A percentile compares a stretch with the other conserved stretches of the same genome.
phyloP scores from a whole-genome alignment of 768 basidiomycete species.

The Phanerochaete carnosa region DNA sequence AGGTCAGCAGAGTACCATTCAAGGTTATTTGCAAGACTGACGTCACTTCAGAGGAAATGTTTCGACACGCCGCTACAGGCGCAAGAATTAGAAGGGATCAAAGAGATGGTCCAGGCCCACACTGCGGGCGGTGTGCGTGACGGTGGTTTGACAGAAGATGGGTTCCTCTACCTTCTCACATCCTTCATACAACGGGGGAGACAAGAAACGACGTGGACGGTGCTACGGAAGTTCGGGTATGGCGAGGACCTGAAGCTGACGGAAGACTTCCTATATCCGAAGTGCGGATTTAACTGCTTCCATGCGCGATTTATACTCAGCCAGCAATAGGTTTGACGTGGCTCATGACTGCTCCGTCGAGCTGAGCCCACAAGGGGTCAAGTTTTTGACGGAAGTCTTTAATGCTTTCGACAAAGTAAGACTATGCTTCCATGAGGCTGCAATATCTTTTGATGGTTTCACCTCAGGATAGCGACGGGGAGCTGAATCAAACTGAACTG shows the following conservation, averaged over 20 bases:
- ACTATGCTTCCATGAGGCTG: background rate
- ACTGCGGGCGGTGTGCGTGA: constrained; percentile 72
- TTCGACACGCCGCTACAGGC: constrained; percentile 90
- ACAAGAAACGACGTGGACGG: constrained; percentile 97
- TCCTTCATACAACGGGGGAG: constrained; percentile 95
- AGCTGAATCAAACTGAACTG: constrained; percentile 78
- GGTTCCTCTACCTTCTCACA: constrained; percentile 93
- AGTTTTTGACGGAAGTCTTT: constrained; percentile 96
- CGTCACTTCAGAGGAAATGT: constrained; percentile 71
- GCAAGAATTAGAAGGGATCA: constrained; percentile 96
- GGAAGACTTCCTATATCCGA: constrained; percentile 85
- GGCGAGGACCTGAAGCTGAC: constrained; percentile 89
- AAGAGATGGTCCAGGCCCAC: constrained; percentile 82
- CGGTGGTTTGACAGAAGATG: constrained; percentile 85
- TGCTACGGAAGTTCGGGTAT: constrained; percentile 92
- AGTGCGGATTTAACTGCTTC: constrained; percentile 46
- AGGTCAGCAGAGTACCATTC: constrained; percentile 47
- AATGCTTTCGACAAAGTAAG: constrained; percentile 91
- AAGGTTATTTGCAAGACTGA: background rate
- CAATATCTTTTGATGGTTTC: background rate
- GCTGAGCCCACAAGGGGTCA: constrained; percentile 88
- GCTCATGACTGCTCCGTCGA: constrained; percentile 94
- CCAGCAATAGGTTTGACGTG: constrained; percentile 75
- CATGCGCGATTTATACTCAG: constrained; percentile 10
- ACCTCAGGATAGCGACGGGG: constrained; percentile 88